Percentiles rank a stretch among this genome's conserved stretches.
Evolutionary conservation across 2,329 filamentous ascomycete genomes (phyloP).

Genomic region (Lachnellula hyalina): DNA sequence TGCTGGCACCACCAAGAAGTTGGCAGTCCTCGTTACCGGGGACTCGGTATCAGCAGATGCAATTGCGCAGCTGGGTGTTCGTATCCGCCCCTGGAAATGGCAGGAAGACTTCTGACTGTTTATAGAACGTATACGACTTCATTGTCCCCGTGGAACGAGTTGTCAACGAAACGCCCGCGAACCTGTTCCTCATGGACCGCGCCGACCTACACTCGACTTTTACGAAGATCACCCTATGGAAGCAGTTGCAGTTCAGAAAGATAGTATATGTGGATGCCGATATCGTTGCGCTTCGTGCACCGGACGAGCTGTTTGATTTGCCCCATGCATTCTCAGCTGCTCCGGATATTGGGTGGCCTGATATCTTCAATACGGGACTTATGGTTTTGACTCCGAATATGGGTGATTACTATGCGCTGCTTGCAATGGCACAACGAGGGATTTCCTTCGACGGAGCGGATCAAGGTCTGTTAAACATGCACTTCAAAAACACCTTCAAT

Average conservation of each 20-base stretch:
- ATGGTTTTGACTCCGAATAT: slow-evolving; percentile 86
- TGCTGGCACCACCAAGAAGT: slow-evolving; percentile 77
- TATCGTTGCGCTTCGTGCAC: slow-evolving; percentile 81
- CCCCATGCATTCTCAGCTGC: slow-evolving; percentile 61
- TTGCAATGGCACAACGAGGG: slow-evolving; percentile 76
- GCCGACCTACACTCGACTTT: slow-evolving; percentile 87
- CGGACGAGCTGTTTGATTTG: slow-evolving; percentile 83
- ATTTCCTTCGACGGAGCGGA: slow-evolving; percentile 97
- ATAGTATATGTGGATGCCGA: slow-evolving; percentile 96
- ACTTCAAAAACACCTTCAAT: slow-evolving; percentile 80
- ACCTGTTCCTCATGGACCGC: slow-evolving; percentile 88
- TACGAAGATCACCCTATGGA: slow-evolving; percentile 95
- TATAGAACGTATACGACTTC: slow-evolving; percentile 77
- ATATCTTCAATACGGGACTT: slow-evolving; percentile 96
- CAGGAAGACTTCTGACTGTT: slow-evolving; percentile 10
- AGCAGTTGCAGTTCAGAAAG: slow-evolving; percentile 79
- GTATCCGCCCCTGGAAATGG: slow-evolving; percentile 15
- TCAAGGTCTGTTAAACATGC: slow-evolving; percentile 91
- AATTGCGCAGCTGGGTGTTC: slow-evolving; percentile 72
- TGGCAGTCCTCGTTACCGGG: slow-evolving; percentile 77
- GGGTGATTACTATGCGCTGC: slow-evolving; percentile 80
- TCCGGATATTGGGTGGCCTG: slow-evolving; percentile 96
- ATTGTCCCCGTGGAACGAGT: slow-evolving; percentile 80
- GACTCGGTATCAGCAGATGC: slow-evolving; percentile 73
- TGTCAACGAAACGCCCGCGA: slow-evolving; percentile 69